phyloP scores from a whole-genome alignment of 805 yeast genomes.

The Candida ponderosae region DNA sequence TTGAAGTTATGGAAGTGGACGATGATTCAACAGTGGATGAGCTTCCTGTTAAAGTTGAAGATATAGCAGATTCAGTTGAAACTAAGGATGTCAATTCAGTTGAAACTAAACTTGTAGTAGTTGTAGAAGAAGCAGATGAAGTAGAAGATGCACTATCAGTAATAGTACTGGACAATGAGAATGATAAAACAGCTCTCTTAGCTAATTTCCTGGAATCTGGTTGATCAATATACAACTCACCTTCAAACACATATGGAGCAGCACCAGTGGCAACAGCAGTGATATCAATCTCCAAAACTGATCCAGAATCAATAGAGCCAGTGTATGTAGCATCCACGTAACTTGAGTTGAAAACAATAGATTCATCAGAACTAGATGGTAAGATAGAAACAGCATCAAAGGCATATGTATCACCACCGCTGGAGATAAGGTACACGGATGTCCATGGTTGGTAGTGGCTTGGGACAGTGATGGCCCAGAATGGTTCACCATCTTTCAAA shows the following conservation, averaged over 20 bases:
- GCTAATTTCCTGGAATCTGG: background rate
- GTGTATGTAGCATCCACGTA: too few species aligned
- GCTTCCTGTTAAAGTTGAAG: conserved; percentile 21
- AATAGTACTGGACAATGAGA: background rate
- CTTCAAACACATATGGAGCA: too few species aligned
- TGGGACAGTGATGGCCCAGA: background rate
- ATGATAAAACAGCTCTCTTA: background rate
- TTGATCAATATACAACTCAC: background rate
- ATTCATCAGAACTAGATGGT: background rate
- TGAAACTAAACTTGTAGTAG: background rate
- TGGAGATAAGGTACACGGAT: background rate
- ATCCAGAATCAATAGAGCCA: too few species aligned
- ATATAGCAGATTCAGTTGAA: conserved; percentile 21
- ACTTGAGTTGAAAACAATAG: too few species aligned
- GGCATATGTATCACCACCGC: background rate
- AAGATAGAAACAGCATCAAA: background rate
- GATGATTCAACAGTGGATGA: conserved; percentile 39
- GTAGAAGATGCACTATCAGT: background rate
- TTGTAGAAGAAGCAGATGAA: background rate
- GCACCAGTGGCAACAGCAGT: too few species aligned
- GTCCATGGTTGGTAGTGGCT: background rate
- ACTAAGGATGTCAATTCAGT: too few species aligned
- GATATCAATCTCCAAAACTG: too few species aligned
- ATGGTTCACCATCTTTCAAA: background rate
- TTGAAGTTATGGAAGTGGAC: conserved; percentile 56